Evolutionary conservation across 495 filamentous ascomycete genomes (phyloP).

Genomic region (Hyphodiscus hymeniophilus): DNA sequence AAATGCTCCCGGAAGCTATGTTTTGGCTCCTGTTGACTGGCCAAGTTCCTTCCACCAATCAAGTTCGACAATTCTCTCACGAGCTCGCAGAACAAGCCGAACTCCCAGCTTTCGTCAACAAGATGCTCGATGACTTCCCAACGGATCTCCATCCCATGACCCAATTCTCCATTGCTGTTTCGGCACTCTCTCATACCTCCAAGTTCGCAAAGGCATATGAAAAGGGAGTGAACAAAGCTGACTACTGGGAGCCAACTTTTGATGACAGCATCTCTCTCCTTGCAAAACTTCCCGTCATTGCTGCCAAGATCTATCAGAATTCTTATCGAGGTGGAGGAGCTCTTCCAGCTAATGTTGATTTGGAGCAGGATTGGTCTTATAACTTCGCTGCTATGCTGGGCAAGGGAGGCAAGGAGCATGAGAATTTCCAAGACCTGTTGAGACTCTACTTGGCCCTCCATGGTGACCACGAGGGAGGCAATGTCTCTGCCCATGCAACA

Average conservation of each 20-base stretch:
- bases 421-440: slow-evolving; percentile 92
- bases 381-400: slow-evolving; percentile 97
- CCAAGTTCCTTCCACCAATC: slow-evolving; percentile 72
- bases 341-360: slow-evolving; percentile 68
- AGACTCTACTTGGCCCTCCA: slow-evolving; percentile 92
- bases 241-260: slow-evolving; percentile 98
- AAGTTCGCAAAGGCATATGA: slow-evolving; percentile 91
- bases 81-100: slow-evolving; percentile 80
- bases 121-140: slow-evolving; percentile 88
- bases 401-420: slow-evolving; percentile 74
- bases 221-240: slow-evolving; percentile 78
- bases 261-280: slow-evolving; percentile 91
- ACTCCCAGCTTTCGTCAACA: slow-evolving; percentile 76
- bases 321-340: slow-evolving; percentile 68
- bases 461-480: slow-evolving; percentile 96
- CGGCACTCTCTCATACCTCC: slow-evolving; percentile 85
- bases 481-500: slow-evolving; percentile 95
- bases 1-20: slow-evolving; percentile 99
- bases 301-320: slow-evolving; percentile 95
- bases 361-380: slow-evolving; percentile 90
- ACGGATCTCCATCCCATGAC: slow-evolving; percentile 93
- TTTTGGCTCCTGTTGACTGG: slow-evolving; percentile 98
- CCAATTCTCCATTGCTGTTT: slow-evolving; percentile 89
- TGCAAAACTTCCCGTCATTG: slow-evolving; percentile 93
- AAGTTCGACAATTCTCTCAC: slow-evolving; percentile 72